Evolutionary conservation across 306 rosid genomes (phyloP).

Genomic region (Gleditsia sinensis): DNA sequence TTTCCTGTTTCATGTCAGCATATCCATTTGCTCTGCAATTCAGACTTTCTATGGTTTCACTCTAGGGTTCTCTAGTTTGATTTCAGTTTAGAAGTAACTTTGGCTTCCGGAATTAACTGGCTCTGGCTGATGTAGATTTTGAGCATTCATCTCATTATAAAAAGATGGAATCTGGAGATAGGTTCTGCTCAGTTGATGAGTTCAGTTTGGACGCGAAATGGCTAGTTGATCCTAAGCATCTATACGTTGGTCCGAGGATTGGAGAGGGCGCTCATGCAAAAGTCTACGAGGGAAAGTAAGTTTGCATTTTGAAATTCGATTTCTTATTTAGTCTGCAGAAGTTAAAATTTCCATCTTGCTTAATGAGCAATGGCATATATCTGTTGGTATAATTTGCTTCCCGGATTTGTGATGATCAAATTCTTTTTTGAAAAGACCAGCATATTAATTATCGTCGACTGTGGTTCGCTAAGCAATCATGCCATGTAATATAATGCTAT

Average conservation of each 20-base stretch:
- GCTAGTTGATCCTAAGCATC: constrained; percentile 80
- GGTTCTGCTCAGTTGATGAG: constrained; percentile 78
- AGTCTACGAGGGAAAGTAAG: constrained; percentile 97
- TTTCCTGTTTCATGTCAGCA: constrained; percentile 58
- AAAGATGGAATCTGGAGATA: constrained; percentile 79
- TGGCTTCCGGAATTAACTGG: constrained; percentile 34
- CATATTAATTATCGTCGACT: background rate
- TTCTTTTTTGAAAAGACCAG: background rate
- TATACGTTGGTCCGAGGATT: constrained; percentile 88
- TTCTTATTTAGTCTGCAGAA: constrained; percentile 23
- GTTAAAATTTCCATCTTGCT: constrained; percentile 36
- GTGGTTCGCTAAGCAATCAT: constrained; percentile 15
- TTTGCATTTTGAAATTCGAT: constrained; percentile 25
- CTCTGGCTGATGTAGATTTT: constrained; percentile 38
- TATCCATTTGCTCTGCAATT: constrained; percentile 51
- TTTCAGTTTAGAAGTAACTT: no score
- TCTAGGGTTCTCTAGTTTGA: constrained; percentile 47
- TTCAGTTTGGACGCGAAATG: constrained; percentile 80
- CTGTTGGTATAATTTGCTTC: constrained; percentile 14
- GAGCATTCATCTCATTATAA: constrained; percentile 28
- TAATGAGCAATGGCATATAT: constrained; percentile 34
- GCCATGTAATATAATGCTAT: constrained; percentile 10
- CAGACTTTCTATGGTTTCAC: constrained; percentile 32
- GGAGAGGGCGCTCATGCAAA: constrained; percentile 98
- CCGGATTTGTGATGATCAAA: background rate